Conservation (phyloP, 2,329 filamentous ascomycete genomes). For the Fusarium staphyleae region DNA sequence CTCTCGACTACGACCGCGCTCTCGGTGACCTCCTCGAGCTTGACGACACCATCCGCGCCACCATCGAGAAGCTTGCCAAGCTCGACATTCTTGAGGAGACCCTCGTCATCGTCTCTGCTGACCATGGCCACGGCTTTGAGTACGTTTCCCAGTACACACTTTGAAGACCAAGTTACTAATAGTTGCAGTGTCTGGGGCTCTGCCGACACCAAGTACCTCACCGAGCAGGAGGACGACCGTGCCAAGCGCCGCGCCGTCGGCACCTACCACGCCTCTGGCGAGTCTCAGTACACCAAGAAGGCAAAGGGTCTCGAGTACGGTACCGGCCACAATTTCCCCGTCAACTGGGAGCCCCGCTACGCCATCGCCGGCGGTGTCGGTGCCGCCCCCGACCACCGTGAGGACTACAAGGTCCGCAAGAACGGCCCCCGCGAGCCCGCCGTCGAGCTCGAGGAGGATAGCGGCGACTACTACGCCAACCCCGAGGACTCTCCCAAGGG, state of each 20-base stretch:
- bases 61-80: constrained; percentile 71
- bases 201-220: constrained; percentile 80
- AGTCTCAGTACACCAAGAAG: constrained; percentile 74
- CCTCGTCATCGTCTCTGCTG: constrained; percentile 81
- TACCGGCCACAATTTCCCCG: constrained; percentile 78
- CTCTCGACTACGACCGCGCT: constrained; percentile 83
- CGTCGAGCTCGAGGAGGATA: constrained; percentile 52
- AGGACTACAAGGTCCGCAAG: constrained; percentile 77
- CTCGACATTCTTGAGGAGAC: constrained; percentile 76
- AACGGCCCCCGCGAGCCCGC: constrained; percentile 69
- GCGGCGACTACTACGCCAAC: constrained; percentile 72
- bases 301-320: constrained; percentile 69
- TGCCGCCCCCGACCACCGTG: constrained; percentile 76
- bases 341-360: constrained; percentile 86
- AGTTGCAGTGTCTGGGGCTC: constrained; percentile 71
- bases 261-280: constrained; percentile 74
- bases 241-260: constrained; percentile 79
- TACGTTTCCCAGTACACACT: constrained; percentile 34
- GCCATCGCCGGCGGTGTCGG: constrained; percentile 76
- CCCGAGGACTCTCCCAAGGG: constrained; percentile 70
- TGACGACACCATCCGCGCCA: constrained; percentile 81
- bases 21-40: constrained; percentile 86
- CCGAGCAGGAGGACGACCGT: constrained; percentile 69
- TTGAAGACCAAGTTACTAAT: constrained; percentile 15
- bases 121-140: constrained; percentile 90